A percentile compares a stretch with the other conserved stretches of the same genome.
phyloP scores from a whole-genome alignment of 768 basidiomycete genomes.

The Boletus rex-veris region DNA sequence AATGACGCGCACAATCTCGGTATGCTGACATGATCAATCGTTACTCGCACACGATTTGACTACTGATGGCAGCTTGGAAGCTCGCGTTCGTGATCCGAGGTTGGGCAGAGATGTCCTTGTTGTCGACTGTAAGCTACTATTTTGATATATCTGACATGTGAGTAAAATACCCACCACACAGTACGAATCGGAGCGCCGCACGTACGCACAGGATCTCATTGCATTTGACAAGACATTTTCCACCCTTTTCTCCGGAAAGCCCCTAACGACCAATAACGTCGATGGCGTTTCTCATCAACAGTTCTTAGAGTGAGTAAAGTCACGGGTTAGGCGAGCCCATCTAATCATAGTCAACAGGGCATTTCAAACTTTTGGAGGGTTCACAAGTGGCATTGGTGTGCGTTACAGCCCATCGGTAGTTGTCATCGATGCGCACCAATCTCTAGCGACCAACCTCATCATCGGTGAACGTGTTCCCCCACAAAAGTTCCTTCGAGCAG shows the following conservation, averaged over 20 bases:
- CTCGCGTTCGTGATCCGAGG: conserved; percentile 47
- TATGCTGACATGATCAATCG: conserved; percentile 11
- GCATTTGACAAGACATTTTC: conserved; percentile 51
- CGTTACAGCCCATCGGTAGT: conserved; percentile 44
- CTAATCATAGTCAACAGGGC: conserved; percentile 28
- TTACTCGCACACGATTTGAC: background rate
- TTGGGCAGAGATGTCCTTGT: conserved; percentile 42
- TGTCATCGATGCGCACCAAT: conserved; percentile 35
- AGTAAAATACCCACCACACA: conserved; percentile 12
- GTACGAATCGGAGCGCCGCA: conserved; percentile 53
- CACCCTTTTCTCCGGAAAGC: conserved; percentile 52
- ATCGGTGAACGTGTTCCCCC: conserved; percentile 52
- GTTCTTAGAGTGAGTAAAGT: conserved; percentile 39
- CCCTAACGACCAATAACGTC: conserved; percentile 34
- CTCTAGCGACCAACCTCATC: conserved; percentile 36
- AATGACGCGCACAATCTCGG: conserved; percentile 52
- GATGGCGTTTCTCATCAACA: conserved; percentile 41
- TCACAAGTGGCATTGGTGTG: conserved; percentile 48
- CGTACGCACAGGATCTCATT: conserved; percentile 53
- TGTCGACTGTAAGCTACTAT: conserved; percentile 41
- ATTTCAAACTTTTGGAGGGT: conserved; percentile 44
- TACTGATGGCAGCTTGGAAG: conserved; percentile 43
- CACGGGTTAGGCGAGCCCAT: background rate
- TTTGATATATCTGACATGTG: background rate
- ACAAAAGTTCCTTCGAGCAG: conserved; percentile 43